Evolutionary conservation across 2,329 filamentous ascomycete genomes (phyloP), one percentile per base, ranked within the genome.

Genomic region (Orbilia brochopaga): DNA sequence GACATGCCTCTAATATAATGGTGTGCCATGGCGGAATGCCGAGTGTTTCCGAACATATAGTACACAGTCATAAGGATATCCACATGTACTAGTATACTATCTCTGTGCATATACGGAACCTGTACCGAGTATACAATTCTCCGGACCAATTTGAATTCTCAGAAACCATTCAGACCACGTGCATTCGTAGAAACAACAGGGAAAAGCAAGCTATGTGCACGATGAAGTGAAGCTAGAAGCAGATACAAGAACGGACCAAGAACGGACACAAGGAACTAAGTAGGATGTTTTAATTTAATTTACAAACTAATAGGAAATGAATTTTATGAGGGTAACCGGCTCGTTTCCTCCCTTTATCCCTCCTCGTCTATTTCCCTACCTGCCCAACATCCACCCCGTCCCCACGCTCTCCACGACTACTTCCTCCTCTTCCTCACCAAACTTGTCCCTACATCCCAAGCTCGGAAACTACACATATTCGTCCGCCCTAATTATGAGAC

Each of bases 211-310:
- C 60, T 62, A 69, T 69, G 64, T 69, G 64, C 64, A 69, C 56
- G 24, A 56, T 52, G 55, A 66, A 59, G 19, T 10, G 32, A 54
- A 58, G 30, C 50, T 11, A 42, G 21, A 62, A 44, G 32, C 44
- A 48, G n/a, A 48, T 48, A 48, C 44, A 48, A 30, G 46, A 52
- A 66, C 48, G 52, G 15, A 52, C n/a, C 27, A 30, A 53, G 19
- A 27, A 19, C 15, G 44, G n/a, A 37, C n/a, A 40, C 15, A n/a
- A 32, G 19, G 24, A 42, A 40, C 51, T 57, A 69, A 55, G 46
- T 52, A 44, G 21, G 23, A 46, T 54, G 62, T 70, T 70, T 70
- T 59, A 63, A 60, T 70, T 70, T 70, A 70, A 63, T 70, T 70
- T 70, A 70, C 66, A 70, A 70, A 54, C 58, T 59, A 63, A 50